Evolutionary conservation across 495 filamentous ascomycete species (phyloP).

Genomic region (Rusavskia elegans): DNA sequence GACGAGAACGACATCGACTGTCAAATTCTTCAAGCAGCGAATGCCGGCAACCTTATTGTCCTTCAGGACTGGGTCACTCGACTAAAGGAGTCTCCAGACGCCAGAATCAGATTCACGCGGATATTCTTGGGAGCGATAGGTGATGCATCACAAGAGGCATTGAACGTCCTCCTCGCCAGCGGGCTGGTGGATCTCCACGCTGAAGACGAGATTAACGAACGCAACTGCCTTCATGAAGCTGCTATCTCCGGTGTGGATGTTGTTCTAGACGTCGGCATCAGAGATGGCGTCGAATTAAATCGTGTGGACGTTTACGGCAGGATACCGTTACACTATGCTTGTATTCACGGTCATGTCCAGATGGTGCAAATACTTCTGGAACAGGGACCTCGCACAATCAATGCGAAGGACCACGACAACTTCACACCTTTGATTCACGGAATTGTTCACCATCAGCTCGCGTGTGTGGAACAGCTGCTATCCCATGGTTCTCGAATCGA

Average conservation of each 20-base stretch:
- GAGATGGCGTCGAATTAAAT: slow-evolving; percentile 54
- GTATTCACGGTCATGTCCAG: slow-evolving; percentile 77
- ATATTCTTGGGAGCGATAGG: slow-evolving; percentile 79
- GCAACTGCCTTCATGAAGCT: slow-evolving; percentile 90
- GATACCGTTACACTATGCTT: slow-evolving; percentile 89
- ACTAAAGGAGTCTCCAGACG: slow-evolving; percentile 36
- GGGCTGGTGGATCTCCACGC: slow-evolving; percentile 71
- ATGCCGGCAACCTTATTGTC: slow-evolving; percentile 47
- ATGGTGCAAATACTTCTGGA: slow-evolving; percentile 62
- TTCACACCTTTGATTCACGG: slow-evolving; percentile 92
- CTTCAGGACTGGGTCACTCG: slow-evolving; percentile 49
- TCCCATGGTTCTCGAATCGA: slow-evolving; percentile 59
- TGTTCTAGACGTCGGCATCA: slow-evolving; percentile 58
- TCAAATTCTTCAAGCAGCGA: slow-evolving; percentile 74
- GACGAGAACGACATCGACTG: slow-evolving; percentile 80
- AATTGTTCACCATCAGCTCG: slow-evolving; percentile 68
- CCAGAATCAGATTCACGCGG: slow-evolving; percentile 60
- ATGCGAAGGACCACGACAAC: slow-evolving; percentile 86
- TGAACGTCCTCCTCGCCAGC: slow-evolving; percentile 62
- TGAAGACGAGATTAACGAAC: slow-evolving; percentile 92
- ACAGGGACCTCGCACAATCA: slow-evolving; percentile 47
- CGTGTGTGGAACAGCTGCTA: slow-evolving; percentile 64
- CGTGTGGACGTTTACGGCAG: slow-evolving; percentile 83
- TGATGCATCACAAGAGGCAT: slow-evolving; percentile 63
- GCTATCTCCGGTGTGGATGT: slow-evolving; percentile 72